Base-by-base conservation (phyloP, 257 asterid species). In the Euphrasia confusa region DNA sequence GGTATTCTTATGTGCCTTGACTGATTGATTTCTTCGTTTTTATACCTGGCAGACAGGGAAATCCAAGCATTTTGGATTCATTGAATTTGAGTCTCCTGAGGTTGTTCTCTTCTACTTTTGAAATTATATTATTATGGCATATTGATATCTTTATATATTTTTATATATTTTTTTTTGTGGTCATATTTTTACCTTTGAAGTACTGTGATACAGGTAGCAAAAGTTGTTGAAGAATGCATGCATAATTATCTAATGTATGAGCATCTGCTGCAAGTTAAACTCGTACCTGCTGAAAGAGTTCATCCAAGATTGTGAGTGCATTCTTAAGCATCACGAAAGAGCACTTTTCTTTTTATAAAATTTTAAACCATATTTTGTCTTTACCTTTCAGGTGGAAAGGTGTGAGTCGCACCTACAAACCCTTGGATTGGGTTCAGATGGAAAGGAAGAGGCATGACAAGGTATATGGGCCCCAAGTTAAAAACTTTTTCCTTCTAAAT, bases 61-160 rank as follows among this genome's bases (percentile, higher is more conserved):
- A 74, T 85, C 96, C 18, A 89, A 80, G 85, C 97, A 92, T 77
- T 92, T 78, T 76, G 99, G 97, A 63, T 89, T 89, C 84, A 86
- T 89, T 40, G 94, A 92, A 64, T 92, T 89, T 49, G 86, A 80
- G 71, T 89, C 97, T 47, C 88, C 94, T 2, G 99, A 92, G 99
- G 99, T 91, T 57, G 72, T 49, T 7, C 58, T 47, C 17, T 39
- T 60, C 4, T 70, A 37, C 65, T 75, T 58, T 14, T 12, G 35
- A 35, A 49, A 33, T n/a, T 35, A 37, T 45, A 15, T 52, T 47
- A 47, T 57, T 44, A 32, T 13, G 12, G 54, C 63, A 47, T 61
- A 15, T 33, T 17, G 24, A 21, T 21, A 21, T 54, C 10, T 39
- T 14, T 13, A 12, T 14, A 26, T 21, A 17, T 2, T 26, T 61